These are phyloP conservation scores for Colletotrichum tabaci DNA, from an alignment of 2,329 filamentous ascomycete genomes.

Conservation along the genomic window DNA sequence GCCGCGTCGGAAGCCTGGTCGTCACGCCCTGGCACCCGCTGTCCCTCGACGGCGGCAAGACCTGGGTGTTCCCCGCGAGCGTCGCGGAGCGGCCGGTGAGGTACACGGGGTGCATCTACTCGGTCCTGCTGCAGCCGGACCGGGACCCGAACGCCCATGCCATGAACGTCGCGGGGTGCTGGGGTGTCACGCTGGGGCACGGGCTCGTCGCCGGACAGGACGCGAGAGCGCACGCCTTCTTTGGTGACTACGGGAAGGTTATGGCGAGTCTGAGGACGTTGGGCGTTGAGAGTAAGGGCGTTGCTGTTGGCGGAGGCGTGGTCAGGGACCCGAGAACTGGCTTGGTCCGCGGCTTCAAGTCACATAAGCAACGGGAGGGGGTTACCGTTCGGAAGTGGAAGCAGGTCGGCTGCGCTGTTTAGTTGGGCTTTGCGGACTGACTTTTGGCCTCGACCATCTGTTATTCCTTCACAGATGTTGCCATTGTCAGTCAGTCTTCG, in stretches of 20 bases:
- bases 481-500: no score
- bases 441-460: no score
- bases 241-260: constrained; percentile 66
- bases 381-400: neutral
- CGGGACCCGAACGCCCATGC: constrained; percentile 63
- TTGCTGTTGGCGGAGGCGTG: constrained; percentile 62
- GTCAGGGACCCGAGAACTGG: constrained; percentile 56
- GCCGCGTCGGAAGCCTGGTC: constrained; percentile 61
- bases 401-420: neutral
- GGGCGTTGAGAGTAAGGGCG: constrained; percentile 54
- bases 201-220: constrained; percentile 60
- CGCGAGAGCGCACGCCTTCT: constrained; percentile 67
- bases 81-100: constrained; percentile 50
- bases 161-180: constrained; percentile 61
- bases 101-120: constrained; percentile 70
- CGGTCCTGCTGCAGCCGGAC: constrained; percentile 67
- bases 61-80: constrained; percentile 64
- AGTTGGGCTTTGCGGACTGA: neutral
- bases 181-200: constrained; percentile 73
- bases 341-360: constrained; percentile 53
- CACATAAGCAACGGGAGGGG: no score
- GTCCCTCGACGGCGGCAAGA: constrained; percentile 50
- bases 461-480: no score
- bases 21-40: constrained; percentile 76
- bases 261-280: constrained; percentile 54